Evolutionary conservation across 2,329 filamentous ascomycete species (phyloP).

Genomic region (Pyricularia grisea): DNA sequence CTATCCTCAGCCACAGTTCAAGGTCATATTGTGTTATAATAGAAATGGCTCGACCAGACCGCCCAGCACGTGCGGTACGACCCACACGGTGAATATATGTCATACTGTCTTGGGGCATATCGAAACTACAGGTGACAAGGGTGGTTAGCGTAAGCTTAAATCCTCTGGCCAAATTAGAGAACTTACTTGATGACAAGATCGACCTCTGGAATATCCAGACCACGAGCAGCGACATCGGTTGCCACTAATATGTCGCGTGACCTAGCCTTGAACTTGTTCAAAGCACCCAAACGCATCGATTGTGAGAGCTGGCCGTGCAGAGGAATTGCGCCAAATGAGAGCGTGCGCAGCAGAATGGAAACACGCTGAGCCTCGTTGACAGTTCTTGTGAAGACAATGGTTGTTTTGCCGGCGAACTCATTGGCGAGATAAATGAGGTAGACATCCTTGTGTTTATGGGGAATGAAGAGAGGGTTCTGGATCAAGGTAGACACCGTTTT

Average conservation of each 20-base stretch:
- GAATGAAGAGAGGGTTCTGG: slow-evolving; percentile 80
- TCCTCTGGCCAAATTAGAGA: neutral
- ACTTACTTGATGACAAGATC: slow-evolving; percentile 30
- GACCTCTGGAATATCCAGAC: slow-evolving; percentile 87
- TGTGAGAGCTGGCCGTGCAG: slow-evolving; percentile 90
- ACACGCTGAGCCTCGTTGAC: slow-evolving; percentile 85
- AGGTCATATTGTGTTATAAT: slow-evolving; percentile 84
- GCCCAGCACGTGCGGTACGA: slow-evolving; percentile 78
- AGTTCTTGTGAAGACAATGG: slow-evolving; percentile 86
- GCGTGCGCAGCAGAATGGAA: slow-evolving; percentile 69
- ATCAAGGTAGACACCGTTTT: slow-evolving; percentile 85
- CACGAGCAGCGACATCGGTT: slow-evolving; percentile 87
- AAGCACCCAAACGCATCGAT: slow-evolving; percentile 72
- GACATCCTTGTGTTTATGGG: slow-evolving; percentile 78
- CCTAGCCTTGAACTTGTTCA: slow-evolving; percentile 81
- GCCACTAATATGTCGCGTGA: slow-evolving; percentile 82
- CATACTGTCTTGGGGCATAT: slow-evolving; percentile 75
- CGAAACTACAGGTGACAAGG: slow-evolving; percentile 54
- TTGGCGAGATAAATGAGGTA: slow-evolving; percentile 82
- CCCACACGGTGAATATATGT: slow-evolving; percentile 89
- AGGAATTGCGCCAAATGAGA: slow-evolving; percentile 86
- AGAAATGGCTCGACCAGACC: slow-evolving; percentile 70
- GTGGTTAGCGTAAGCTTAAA: neutral
- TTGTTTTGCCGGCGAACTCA: slow-evolving; percentile 76
- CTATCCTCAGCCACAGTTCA: slow-evolving; percentile 72